These are phyloP conservation scores for Trichoderma asperelloides DNA, from an alignment of 495 filamentous ascomycete species.

Conservation along the genomic window DNA sequence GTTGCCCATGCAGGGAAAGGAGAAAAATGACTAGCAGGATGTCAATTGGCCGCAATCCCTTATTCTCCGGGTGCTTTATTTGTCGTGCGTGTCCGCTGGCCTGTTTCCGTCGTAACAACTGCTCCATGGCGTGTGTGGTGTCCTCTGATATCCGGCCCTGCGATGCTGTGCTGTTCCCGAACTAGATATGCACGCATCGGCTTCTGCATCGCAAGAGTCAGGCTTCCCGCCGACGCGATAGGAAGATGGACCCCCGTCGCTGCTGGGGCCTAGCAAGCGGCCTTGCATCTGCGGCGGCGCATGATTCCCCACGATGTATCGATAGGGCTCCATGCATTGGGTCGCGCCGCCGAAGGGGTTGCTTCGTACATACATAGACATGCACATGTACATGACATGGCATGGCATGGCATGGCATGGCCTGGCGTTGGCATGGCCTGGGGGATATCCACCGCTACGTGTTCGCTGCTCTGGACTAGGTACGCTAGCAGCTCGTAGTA, in stretches of 20 bases:
- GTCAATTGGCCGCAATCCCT: not conserved
- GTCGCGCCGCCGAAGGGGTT: not conserved
- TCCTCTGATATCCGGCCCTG: no score
- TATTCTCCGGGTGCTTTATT: not conserved
- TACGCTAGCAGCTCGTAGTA: not conserved
- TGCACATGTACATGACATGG: not conserved
- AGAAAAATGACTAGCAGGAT: not conserved
- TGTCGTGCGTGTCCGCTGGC: not conserved
- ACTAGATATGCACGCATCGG: no score
- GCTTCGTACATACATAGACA: not conserved
- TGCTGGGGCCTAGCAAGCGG: not conserved
- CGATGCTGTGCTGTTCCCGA: no score
- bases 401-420: not conserved
- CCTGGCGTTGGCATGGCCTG: not conserved
- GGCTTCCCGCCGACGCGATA: not conserved
- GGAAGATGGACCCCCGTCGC: not conserved
- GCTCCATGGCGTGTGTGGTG: no score
- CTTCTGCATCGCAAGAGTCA: no score
- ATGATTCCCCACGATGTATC: slow-evolving; percentile 6
- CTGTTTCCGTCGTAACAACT: no score
- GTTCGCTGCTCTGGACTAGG: not conserved
- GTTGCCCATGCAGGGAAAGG: not conserved
- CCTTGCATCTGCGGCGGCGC: not conserved
- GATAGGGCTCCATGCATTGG: not conserved
- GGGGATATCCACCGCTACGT: not conserved